phyloP scores from a whole-genome alignment of 1,284 basidiomycete genomes.

The Heterobasidion annosum region DNA sequence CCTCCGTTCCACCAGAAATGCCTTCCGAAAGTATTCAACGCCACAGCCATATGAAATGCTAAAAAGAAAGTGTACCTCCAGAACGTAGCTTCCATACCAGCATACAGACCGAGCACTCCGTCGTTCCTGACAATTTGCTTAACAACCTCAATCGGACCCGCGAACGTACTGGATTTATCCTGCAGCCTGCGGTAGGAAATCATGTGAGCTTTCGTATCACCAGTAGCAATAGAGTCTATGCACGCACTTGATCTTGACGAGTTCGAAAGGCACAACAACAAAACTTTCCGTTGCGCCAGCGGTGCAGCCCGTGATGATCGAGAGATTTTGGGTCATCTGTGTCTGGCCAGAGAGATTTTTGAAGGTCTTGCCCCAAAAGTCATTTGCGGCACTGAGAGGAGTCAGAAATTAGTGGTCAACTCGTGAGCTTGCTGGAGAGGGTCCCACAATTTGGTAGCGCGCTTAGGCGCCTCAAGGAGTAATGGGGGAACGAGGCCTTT shows the following conservation, averaged over 20 bases:
- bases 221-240: not conserved
- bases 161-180: slow-evolving; percentile 83
- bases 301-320: slow-evolving; percentile 84
- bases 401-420: not conserved
- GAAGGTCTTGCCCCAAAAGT: slow-evolving; percentile 89
- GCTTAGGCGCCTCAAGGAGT: slow-evolving; percentile 94
- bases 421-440: not conserved
- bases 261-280: slow-evolving; percentile 91
- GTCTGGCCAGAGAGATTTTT: slow-evolving; percentile 52
- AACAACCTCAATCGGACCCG: slow-evolving; percentile 88
- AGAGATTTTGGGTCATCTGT: slow-evolving; percentile 85
- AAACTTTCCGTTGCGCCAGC: slow-evolving; percentile 96
- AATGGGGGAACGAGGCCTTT: slow-evolving; percentile 86
- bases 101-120: slow-evolving; percentile 80
- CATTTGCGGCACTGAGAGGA: slow-evolving; percentile 64
- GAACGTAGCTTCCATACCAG: slow-evolving; percentile 93
- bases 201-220: not conserved
- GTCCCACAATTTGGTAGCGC: slow-evolving; percentile 91
- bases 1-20: slow-evolving; percentile 91
- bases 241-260: slow-evolving; percentile 85
- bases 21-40: slow-evolving; percentile 25
- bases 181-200: slow-evolving; percentile 52
- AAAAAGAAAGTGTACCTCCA: slow-evolving; percentile 57
- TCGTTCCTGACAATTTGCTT: slow-evolving; percentile 69
- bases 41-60: not conserved